phyloP scores from a whole-genome alignment of 2,329 filamentous ascomycete species.

The Scytalidium lignicola region DNA sequence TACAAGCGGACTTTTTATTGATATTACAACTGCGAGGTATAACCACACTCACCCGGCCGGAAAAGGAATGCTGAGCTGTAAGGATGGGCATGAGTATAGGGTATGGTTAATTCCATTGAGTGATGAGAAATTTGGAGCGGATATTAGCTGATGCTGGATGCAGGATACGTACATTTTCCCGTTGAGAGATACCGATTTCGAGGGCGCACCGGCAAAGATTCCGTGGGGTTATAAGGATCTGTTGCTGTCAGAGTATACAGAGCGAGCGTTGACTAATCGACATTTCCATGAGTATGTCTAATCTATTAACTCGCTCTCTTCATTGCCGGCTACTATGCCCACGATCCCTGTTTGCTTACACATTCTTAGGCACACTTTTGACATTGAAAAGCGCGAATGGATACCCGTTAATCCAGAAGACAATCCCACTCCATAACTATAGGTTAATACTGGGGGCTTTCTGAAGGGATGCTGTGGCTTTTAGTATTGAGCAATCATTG shows the following conservation, averaged over 20 bases:
- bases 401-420: constrained; percentile 16
- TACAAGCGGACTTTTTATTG: constrained; percentile 71
- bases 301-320: neutral
- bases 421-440: neutral
- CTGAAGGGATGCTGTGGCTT: too few relatives aligned
- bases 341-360: too few relatives aligned
- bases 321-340: too few relatives aligned
- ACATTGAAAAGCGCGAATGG: constrained; percentile 33
- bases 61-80: constrained; percentile 43
- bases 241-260: constrained; percentile 52
- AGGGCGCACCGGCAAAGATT: constrained; percentile 61
- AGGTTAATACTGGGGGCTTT: neutral
- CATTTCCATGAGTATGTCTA: constrained; percentile 46
- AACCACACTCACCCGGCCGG: constrained; percentile 33
- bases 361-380: constrained; percentile 35
- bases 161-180: constrained; percentile 60
- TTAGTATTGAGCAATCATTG: too few relatives aligned
- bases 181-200: constrained; percentile 62
- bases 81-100: constrained; percentile 45
- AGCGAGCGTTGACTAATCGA: constrained; percentile 44
- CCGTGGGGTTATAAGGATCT: constrained; percentile 58
- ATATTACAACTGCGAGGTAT: constrained; percentile 68
- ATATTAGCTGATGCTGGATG: constrained; percentile 3
- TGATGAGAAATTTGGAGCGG: too few relatives aligned
- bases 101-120: constrained; percentile 24